These are phyloP conservation scores for Morella rubra DNA, from an alignment of 306 rosid genomes.

Conservation along the genomic window DNA sequence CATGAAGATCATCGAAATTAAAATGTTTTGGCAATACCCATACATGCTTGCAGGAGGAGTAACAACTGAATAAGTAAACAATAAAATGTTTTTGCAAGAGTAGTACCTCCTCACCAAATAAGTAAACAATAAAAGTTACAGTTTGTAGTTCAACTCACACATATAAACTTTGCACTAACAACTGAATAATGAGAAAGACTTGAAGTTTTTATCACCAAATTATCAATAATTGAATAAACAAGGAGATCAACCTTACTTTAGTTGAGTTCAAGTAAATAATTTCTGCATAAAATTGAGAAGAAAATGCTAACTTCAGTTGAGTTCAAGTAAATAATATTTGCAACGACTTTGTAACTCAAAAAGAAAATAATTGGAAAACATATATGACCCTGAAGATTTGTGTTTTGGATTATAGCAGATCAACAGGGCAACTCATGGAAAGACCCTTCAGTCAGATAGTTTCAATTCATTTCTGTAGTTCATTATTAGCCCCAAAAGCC, in stretches of 20 bases:
- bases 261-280: too few species aligned
- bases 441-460: background rate
- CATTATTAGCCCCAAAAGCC: background rate
- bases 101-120: too few species aligned
- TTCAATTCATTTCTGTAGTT: background rate
- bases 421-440: constrained; percentile 4
- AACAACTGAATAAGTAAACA: too few species aligned
- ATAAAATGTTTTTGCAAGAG: too few species aligned
- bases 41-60: too few species aligned
- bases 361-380: background rate
- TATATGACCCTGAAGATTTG: constrained; percentile 1
- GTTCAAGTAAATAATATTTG: background rate
- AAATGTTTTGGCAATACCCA: too few species aligned
- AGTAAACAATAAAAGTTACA: too few species aligned
- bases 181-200: background rate
- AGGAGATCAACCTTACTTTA: constrained; percentile 73
- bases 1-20: too few species aligned
- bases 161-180: too few species aligned
- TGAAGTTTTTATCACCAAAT: constrained; percentile 11
- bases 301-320: background rate
- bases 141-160: too few species aligned
- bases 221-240: background rate
- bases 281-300: constrained; percentile 36
- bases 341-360: background rate
- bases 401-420: constrained; percentile 2